Evolutionary conservation across 2,329 filamentous ascomycete species (phyloP).

Genomic region (Trichoderma atroviride): DNA sequence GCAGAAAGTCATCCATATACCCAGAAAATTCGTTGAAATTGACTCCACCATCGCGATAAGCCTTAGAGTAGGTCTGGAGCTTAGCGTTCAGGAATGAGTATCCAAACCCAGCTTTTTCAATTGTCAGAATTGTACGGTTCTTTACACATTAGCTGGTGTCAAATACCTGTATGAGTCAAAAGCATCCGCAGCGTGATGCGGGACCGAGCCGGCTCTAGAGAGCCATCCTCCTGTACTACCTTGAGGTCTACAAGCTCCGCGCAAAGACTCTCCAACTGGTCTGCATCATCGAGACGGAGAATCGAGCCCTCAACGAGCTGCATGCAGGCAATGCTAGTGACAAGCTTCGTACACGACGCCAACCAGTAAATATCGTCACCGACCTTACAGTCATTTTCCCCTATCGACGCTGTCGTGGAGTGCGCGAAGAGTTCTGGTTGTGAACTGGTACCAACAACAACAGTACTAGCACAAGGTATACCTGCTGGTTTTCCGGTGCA

Average conservation of each 20-base stretch:
- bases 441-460: not conserved
- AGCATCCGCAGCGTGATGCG: not conserved
- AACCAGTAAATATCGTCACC: not conserved
- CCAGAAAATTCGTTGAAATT: slow-evolving; percentile 6
- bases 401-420: not conserved
- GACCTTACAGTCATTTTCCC: not conserved
- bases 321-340: not conserved
- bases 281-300: not conserved
- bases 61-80: not conserved
- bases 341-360: not conserved
- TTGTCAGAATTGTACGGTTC: not conserved
- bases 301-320: not conserved
- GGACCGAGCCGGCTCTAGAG: not conserved
- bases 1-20: slow-evolving; percentile 1
- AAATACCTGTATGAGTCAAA: not conserved
- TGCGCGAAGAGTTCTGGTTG: not conserved
- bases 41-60: not conserved
- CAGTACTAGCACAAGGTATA: not conserved
- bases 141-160: not conserved
- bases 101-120: not conserved
- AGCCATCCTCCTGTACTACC: not conserved
- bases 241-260: slow-evolving; percentile 3
- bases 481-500: not conserved
- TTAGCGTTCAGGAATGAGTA: not conserved
- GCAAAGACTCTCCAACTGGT: not conserved